phyloP scores from a whole-genome alignment of 2,329 filamentous ascomycete species.

The Paecilomyces niveus region DNA sequence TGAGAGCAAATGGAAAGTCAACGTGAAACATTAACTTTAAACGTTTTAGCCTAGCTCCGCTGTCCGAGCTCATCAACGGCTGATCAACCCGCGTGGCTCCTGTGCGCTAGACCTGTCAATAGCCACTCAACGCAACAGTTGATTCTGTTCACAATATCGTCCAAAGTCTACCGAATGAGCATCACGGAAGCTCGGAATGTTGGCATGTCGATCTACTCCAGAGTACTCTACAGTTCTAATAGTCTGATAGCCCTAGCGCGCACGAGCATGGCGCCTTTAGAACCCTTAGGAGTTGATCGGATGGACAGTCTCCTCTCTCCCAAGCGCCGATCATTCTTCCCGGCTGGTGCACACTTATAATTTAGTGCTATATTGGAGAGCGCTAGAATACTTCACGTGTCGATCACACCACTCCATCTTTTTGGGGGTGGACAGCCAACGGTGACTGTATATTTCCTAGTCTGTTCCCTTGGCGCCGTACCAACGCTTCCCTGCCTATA shows the following conservation, averaged over 20 bases:
- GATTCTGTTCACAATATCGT: not conserved
- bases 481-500: not conserved
- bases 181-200: not conserved
- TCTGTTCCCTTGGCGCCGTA: not conserved
- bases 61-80: not conserved
- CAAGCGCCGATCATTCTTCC: not conserved
- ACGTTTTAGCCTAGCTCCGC: not conserved
- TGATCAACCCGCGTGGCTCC: not conserved
- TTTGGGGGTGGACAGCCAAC: not conserved
- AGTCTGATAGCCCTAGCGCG: not conserved
- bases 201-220: not conserved
- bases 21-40: not conserved
- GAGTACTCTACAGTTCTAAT: not conserved
- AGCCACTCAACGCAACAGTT: not conserved
- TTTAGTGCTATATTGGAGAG: not conserved
- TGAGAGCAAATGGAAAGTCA: not conserved
- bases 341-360: not conserved
- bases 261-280: not conserved
- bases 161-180: not conserved
- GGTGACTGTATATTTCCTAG: not conserved
- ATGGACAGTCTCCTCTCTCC: not conserved
- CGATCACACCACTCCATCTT: not conserved
- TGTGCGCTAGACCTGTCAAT: not conserved
- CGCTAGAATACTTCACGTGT: not conserved
- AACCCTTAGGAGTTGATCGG: not conserved